A percentile compares a stretch with the other conserved stretches of the same genome.
These are phyloP conservation scores for Gyrodon lividus DNA, from an alignment of 768 basidiomycete species.

Conservation along the genomic window DNA sequence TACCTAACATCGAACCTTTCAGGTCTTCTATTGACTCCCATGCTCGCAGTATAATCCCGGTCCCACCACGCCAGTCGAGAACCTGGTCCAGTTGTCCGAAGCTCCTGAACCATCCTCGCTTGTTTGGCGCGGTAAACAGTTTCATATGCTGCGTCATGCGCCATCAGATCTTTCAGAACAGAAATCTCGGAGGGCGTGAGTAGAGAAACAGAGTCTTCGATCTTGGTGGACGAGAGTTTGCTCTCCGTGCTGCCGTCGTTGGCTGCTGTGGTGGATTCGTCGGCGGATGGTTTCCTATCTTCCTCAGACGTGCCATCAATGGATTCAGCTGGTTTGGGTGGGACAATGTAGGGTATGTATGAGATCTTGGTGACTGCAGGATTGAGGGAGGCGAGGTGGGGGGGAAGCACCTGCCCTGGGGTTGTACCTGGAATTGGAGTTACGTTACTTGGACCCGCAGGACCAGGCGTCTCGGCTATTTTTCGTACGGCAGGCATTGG, in stretches of 20 bases:
- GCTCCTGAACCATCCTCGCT: slow-evolving; percentile 51
- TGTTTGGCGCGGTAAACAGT: slow-evolving; percentile 47
- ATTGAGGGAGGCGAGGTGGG: slow-evolving; percentile 32
- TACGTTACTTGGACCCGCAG: slow-evolving; percentile 14
- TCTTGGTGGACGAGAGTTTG: slow-evolving; percentile 9
- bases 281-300: slow-evolving; percentile 22
- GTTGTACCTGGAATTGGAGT: slow-evolving; percentile 27
- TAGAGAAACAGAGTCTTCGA: slow-evolving; percentile 22
- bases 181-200: slow-evolving; percentile 36
- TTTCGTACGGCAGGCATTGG: slow-evolving; percentile 23
- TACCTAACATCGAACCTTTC: slow-evolving; percentile 55
- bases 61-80: slow-evolving; percentile 61
- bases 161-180: slow-evolving; percentile 36
- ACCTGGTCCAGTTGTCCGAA: slow-evolving; percentile 42
- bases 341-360: slow-evolving; percentile 25
- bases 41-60: slow-evolving; percentile 43
- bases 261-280: slow-evolving; percentile 13
- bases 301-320: slow-evolving; percentile 19
- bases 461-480: slow-evolving; percentile 15
- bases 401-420: slow-evolving; percentile 31
- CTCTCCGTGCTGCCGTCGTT: slow-evolving; percentile 19
- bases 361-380: slow-evolving; percentile 32
- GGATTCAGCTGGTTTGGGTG: slow-evolving; percentile 17
- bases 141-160: slow-evolving; percentile 47
- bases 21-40: slow-evolving; percentile 28